Evolutionary conservation across 2,329 filamentous ascomycete genomes (phyloP), one percentile per base, ranked within the genome.

Genomic region (Exophiala sp.): DNA sequence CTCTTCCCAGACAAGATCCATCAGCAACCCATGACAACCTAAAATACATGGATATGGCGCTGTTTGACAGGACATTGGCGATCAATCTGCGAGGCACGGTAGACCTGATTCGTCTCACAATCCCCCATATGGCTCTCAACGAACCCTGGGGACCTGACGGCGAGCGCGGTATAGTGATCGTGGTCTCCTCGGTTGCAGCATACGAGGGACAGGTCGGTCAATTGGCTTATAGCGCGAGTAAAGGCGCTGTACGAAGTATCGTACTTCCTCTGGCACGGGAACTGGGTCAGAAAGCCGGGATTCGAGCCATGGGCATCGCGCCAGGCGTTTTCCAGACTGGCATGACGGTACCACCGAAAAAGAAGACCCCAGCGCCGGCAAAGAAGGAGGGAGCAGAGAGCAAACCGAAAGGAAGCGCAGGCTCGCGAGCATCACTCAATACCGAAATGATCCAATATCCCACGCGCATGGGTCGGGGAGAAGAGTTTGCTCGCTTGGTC

Each of bases 21-120:
- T 47, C 51, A 8, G 50, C 51, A 14, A 58, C 51, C 14, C 55
- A 62, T 39, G 51, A 56, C 8, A 55, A 21, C 5, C 54, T 58
- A 11, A 58, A 58, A 36, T 60, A 60, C 47, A 72, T 79, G 61
- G 84, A 84, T 50, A 79, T 77, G 3, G 73, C 80, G 21, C 79
- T 79, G 8, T 85, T 86, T 60, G 75, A 83, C 57, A 70, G 71
- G 7, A 77, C 84, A 11, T 82, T 86, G 59, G 68, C 72, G 46
- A 67, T 65, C 45, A 65, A 64, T 39, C 45, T 65, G n/a, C 57
- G 62, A 16, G 63, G 63, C 38, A 65, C 62, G 6, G 61, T 65
- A 11, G 63, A 65, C 20, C 46, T 65, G 14, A 62, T 65, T 46
- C 57, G 63, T 18, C 50, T 63, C n/a, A 52, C 52, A 12, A 34